These are phyloP conservation scores for Pascua sp. DNA, from an alignment of 1,284 basidiomycete genomes.

Conservation along the genomic window DNA sequence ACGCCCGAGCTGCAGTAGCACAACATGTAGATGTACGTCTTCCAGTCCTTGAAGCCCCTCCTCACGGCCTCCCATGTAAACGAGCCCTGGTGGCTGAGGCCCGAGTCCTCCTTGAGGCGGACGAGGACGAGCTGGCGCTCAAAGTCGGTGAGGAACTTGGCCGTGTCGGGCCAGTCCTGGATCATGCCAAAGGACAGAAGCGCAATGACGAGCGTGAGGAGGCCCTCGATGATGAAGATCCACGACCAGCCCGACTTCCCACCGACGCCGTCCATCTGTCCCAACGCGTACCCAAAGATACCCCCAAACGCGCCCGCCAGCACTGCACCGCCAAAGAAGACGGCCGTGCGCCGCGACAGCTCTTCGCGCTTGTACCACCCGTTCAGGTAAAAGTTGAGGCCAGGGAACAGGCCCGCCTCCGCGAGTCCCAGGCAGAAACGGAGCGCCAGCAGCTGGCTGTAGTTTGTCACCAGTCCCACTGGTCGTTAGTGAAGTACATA, in stretches of 20 bases:
- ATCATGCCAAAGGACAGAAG: constrained; percentile 44
- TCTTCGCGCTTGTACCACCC: constrained; percentile 50
- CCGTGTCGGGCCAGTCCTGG: constrained; percentile 49
- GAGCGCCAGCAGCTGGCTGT: constrained; percentile 31
- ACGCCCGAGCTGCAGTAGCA: constrained; percentile 46
- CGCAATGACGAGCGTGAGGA: constrained; percentile 44
- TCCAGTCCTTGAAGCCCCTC: constrained; percentile 42
- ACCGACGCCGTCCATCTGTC: constrained; percentile 38
- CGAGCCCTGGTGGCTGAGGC: constrained; percentile 34
- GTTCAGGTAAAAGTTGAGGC: constrained; percentile 49
- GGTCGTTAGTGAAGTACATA: constrained; percentile 13
- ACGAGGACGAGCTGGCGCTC: constrained; percentile 43
- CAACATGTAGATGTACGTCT: constrained; percentile 40
- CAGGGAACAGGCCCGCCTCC: constrained; percentile 47
- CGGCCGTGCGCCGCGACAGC: constrained; percentile 43
- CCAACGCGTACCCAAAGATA: constrained; percentile 25
- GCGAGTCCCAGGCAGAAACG: constrained; percentile 49
- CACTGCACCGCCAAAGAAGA: constrained; percentile 53
- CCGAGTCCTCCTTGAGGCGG: constrained; percentile 45
- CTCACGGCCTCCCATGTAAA: constrained; percentile 38
- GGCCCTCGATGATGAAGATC: constrained; percentile 15
- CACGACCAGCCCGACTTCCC: constrained; percentile 41
- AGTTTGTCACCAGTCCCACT: constrained; percentile 24
- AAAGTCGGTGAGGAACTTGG: constrained; percentile 45
- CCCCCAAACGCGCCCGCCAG: constrained; percentile 48